Conservation (phyloP, 2,329 filamentous ascomycete genomes). For the Colletotrichum tofieldiae region DNA sequence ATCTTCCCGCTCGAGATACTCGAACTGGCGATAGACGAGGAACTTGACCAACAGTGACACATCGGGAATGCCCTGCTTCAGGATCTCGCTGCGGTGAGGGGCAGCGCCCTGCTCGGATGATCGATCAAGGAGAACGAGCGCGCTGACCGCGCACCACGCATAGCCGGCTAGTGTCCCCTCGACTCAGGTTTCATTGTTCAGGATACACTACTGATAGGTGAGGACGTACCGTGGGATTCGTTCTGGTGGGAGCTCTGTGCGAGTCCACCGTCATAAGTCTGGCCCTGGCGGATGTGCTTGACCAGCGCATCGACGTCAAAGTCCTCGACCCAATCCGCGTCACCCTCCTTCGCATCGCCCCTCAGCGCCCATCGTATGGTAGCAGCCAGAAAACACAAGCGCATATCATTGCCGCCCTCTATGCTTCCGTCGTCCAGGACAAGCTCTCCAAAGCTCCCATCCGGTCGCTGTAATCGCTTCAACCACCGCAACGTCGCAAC, state of each 20-base stretch:
- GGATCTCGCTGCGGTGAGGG: conserved; percentile 50
- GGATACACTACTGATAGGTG: background rate
- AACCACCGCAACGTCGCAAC: conserved; percentile 82
- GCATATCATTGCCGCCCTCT: conserved; percentile 86
- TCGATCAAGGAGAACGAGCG: conserved; percentile 82
- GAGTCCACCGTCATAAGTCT: conserved; percentile 88
- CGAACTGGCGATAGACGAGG: conserved; percentile 76
- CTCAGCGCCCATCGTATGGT: conserved; percentile 87
- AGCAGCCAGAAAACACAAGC: conserved; percentile 89
- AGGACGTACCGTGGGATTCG: conserved; percentile 81
- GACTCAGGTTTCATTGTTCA: conserved; percentile 31
- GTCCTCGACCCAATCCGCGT: conserved; percentile 74
- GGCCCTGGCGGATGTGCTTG: conserved; percentile 77
- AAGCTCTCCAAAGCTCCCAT: conserved; percentile 94
- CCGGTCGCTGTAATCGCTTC: conserved; percentile 79
- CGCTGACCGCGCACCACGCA: conserved; percentile 88
- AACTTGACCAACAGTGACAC: conserved; percentile 62
- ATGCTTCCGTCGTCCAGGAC: conserved; percentile 71
- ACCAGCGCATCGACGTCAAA: conserved; percentile 82
- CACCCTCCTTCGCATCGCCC: conserved; percentile 68
- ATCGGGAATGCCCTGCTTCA: conserved; percentile 55
- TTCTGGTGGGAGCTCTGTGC: conserved; percentile 80
- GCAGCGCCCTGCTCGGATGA: conserved; percentile 60
- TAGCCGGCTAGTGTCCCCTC: conserved; percentile 79
- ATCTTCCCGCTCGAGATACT: conserved; percentile 66